Evolutionary conservation across 768 basidiomycete genomes (phyloP), one percentile per base, ranked within the genome.

Genomic region (Psilocybe sp.): DNA sequence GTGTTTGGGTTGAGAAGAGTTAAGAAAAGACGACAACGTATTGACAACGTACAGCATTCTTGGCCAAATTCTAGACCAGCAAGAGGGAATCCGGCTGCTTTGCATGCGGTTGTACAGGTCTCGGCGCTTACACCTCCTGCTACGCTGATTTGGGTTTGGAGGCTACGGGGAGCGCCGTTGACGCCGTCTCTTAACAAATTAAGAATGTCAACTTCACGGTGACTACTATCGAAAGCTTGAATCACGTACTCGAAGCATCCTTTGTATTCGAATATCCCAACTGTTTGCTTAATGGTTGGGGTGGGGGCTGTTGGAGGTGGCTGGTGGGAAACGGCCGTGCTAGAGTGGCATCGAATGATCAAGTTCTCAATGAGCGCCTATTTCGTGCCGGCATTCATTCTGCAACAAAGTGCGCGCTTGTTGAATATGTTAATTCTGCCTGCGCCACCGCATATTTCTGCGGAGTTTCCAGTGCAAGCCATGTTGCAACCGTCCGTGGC

Each of bases 361-460:
- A 36, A 11, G 23, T 9, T 7, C 14, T 46, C 7, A 23, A 23
- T 16, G 31, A 18, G 16, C 11, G 13, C 2, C 35, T 38, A 35
- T 38, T 32, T 1, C 32, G 35, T 10, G 18, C 33, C 15, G 16
- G 11, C 35, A 43, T 33, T 20, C 36, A 35, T 52, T 44, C 19
- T 49, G 47, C 23, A 53, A 38, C 14, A n/a, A 13, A 40, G 16
- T 19, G 43, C 39, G 4, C 38, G 45, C 34, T 34, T 46, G 15
- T 49, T 23, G 39, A 54, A 59, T 1, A 59, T 50, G 20, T 52
- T 51, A 20, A 56, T 53, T 2, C 47, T 53, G 61, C 69, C 60
- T 1, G 76, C 76, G 1, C 78, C 81, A 20, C 85, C 86, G 55
- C 85, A 87, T 5, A 60, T 59, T 59, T 89, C 80, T 2, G 60